Percentiles rank a stretch among this genome's conserved stretches.
phyloP scores from a whole-genome alignment of 352 stramenopile species.

The Globisporangium emineosum region DNA sequence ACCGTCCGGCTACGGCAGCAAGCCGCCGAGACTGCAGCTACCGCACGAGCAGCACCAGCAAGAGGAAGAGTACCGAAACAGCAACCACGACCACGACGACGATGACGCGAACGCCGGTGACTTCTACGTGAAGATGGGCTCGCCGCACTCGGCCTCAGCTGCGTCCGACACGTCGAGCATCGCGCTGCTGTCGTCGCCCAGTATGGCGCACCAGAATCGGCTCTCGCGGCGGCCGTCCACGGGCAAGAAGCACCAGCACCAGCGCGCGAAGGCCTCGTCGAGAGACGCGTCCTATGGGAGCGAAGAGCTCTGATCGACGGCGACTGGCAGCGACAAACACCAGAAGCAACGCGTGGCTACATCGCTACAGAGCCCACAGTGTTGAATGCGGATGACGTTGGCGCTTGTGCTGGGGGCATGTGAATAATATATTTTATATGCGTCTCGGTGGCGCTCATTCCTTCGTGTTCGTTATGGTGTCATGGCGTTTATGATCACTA shows the following conservation, averaged over 20 bases:
- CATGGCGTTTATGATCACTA: too few species aligned
- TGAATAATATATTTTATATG: constrained; percentile 1
- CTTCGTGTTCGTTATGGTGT: background rate
- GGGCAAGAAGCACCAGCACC: background rate
- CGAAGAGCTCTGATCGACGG: background rate
- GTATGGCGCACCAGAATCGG: constrained; percentile 21
- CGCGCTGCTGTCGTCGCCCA: constrained; percentile 48
- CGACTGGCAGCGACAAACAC: too few species aligned
- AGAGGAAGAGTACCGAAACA: background rate
- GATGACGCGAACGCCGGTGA: background rate
- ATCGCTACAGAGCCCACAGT: background rate
- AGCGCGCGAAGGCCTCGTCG: background rate
- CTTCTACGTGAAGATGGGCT: constrained; percentile 45
- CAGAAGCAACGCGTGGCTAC: background rate
- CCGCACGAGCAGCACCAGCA: constrained; percentile 22
- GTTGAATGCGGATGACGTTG: background rate
- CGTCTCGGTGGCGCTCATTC: background rate
- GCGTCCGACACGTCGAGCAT: constrained; percentile 61
- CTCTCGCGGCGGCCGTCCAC: constrained; percentile 10
- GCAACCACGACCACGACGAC: background rate
- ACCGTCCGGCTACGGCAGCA: constrained; percentile 22
- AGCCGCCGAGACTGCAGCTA: constrained; percentile 24
- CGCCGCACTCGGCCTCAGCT: constrained; percentile 45
- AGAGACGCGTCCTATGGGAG: constrained; percentile 4
- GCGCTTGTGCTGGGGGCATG: background rate